These are phyloP conservation scores for Pistacia atlantica DNA, from an alignment of 345 rosid genomes.

Conservation along the genomic window DNA sequence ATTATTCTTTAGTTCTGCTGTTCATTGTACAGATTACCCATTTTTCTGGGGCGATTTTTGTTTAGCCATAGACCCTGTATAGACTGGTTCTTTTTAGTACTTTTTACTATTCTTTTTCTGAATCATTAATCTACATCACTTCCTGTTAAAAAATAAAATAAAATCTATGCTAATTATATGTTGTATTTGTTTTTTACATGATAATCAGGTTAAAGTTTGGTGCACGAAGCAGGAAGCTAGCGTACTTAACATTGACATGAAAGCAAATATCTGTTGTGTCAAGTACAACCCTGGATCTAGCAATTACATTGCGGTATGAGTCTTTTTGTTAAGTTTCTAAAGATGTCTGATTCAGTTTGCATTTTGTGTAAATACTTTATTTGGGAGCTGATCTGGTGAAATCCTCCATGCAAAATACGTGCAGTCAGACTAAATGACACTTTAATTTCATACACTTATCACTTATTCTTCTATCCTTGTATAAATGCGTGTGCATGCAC, in stretches of 20 bases:
- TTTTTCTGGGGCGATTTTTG: no score
- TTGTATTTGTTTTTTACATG: slow-evolving; percentile 22
- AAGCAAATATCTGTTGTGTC: slow-evolving; percentile 97
- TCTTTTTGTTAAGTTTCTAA: background rate
- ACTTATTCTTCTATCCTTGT: background rate
- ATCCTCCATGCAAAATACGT: slow-evolving; percentile 1
- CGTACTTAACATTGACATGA: slow-evolving; percentile 93
- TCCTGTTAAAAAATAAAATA: no score
- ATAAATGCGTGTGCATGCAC: no score
- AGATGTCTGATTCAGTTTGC: background rate
- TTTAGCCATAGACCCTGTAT: no score
- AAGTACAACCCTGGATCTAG: slow-evolving; percentile 98
- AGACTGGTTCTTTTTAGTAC: no score
- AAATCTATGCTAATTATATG: background rate
- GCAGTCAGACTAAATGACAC: background rate
- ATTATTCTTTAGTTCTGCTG: no score
- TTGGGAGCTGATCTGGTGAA: background rate
- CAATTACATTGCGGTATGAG: slow-evolving; percentile 85
- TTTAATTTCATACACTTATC: background rate
- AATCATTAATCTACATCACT: no score
- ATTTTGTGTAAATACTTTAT: background rate
- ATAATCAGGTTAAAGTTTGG: slow-evolving; percentile 94
- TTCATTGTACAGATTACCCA: no score
- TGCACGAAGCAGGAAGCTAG: slow-evolving; percentile 97
- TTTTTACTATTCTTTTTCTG: no score